Base-by-base conservation (phyloP, 2,329 filamentous ascomycete genomes). In the Fusarium lyarnte region DNA sequence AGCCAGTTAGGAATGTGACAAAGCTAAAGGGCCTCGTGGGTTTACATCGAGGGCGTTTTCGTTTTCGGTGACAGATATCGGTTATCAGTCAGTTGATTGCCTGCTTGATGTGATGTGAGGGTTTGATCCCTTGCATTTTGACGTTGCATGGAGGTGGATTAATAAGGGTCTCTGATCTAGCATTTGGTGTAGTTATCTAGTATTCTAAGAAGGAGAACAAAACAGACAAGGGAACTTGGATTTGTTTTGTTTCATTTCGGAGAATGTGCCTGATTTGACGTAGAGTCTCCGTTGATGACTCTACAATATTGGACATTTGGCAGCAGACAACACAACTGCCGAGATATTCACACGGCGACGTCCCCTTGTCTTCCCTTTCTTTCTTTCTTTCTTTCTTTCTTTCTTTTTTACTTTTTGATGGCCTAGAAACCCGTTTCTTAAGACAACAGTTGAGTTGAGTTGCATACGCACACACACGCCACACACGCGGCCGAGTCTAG, bases 111-210 rank as follows among this genome's bases (percentile, higher is more conserved):
- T 9, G 46, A 23, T 33, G 46, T 25, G 47, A 51, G 31, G 31
- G 47, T 27, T 35, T 52, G 33, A 52, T 52, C 57, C 57, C 68
- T 58, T 67, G 68, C 52, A 65, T 68, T 58, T 47, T 31, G 42
- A 68, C 57, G 67, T 54, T 71, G 57, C 57, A 58, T 68, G 57
- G 46, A 33, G 53, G 63, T 47, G 54, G 54, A 31, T 61, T 42
- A 45, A 39, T 42, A 45, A 39, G 59, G 59, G 53, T 63, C 36
- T 47, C 42, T 38, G 42, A 27, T 49, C 33, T 46, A 43, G 43
- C 31, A 49, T 33, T 29, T 47, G 14, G 16, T 42, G n/a, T 23
- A 41, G n/a, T n/a, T 6, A 47, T 31, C 27, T 33, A 38, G 33
- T 52, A 36, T 36, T 19, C 13, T 16, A 27, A 25, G 21, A 36